These are phyloP conservation scores for Venturia pyrina DNA, from an alignment of 2,329 filamentous ascomycete genomes.

Conservation along the genomic window DNA sequence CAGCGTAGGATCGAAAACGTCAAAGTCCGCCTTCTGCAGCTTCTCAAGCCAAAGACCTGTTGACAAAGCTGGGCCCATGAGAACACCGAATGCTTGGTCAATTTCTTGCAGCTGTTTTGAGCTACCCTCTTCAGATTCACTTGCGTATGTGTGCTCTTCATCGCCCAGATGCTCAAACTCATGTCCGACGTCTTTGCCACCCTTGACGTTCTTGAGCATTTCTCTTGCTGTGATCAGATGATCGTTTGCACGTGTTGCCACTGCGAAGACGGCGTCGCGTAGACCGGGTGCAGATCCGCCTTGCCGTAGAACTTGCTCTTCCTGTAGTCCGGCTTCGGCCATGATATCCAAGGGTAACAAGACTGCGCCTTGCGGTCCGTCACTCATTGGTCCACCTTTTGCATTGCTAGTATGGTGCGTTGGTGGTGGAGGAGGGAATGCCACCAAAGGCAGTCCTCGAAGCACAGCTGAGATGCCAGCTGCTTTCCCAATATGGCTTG, in stretches of 20 bases:
- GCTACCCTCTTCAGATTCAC: constrained; percentile 23
- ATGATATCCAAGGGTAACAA: constrained; percentile 83
- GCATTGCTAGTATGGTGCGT: constrained; percentile 37
- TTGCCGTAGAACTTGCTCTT: constrained; percentile 80
- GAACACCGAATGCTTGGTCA: constrained; percentile 63
- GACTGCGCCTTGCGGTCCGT: constrained; percentile 51
- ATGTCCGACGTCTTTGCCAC: constrained; percentile 66
- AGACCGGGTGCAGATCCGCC: constrained; percentile 72
- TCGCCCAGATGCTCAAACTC: constrained; percentile 83
- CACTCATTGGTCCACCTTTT: constrained; percentile 27
- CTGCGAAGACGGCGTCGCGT: constrained; percentile 80
- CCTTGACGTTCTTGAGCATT: constrained; percentile 73
- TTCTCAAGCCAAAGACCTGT: constrained; percentile 69
- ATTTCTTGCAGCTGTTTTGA: constrained; percentile 37
- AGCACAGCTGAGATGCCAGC: constrained; percentile 78
- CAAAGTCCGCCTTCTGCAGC: constrained; percentile 73
- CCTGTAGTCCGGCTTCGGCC: constrained; percentile 67
- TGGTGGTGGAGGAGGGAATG: constrained; percentile 57
- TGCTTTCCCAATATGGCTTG: constrained; percentile 91
- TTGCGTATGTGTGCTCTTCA: constrained; percentile 36
- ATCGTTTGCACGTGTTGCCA: constrained; percentile 90
- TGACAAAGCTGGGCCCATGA: constrained; percentile 64
- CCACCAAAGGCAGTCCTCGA: constrained; percentile 80
- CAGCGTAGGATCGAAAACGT: constrained; percentile 59
- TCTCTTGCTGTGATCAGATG: constrained; percentile 89